Evolutionary conservation across 345 rosid genomes (phyloP), one percentile per base, ranked within the genome.

Genomic region (Eucalyptus curtisii): DNA sequence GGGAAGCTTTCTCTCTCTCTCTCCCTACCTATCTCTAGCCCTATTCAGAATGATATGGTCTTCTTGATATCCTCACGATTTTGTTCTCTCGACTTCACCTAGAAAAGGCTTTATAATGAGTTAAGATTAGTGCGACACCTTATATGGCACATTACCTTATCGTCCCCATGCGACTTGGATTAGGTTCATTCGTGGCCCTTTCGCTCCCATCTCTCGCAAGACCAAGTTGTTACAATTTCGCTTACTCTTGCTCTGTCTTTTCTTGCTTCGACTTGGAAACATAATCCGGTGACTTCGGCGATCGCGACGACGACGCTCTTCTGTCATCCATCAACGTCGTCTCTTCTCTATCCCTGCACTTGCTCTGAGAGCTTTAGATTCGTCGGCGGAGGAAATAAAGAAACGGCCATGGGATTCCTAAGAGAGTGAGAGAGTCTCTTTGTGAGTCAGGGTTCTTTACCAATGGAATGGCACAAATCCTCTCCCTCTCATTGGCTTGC

Each of bases 111-210:
- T 20, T 20, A 52, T 52, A 19, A 10, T 1, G 10, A 52, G 1
- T 52, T 52, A 52, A 52, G 1, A 52, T 10, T 7, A 52, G 57
- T 19, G 57, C 10, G 25, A 8, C 25, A 52, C 25, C 57, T 19
- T 7, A 52, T 52, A 8, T 52, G 24, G 2, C 57, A 8, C 2
- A 52, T 20, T 52, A 52, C 10, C 25, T 52, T 52, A 52, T 8
- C 10, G 0, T 20, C 5, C 10, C 0, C 25, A 20, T 52, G 5
- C 0, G 0, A 52, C 2, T 0, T 8, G 10, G 10, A 52, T 52
- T 52, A 10, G 25, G 5, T 1, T 52, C 57, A 20, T 52, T 52
- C 57, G 1, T 52, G 4, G 0, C 24, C 24, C 55, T 2, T 19
- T 52, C 1, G 4, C 55, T 52, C 57, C 24, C 57, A 52, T 52